A percentile compares a stretch with the other conserved stretches of the same genome.
These are phyloP conservation scores for Rhodomyrtus psidioides DNA, from an alignment of 441 rosid species.

Conservation along the genomic window DNA sequence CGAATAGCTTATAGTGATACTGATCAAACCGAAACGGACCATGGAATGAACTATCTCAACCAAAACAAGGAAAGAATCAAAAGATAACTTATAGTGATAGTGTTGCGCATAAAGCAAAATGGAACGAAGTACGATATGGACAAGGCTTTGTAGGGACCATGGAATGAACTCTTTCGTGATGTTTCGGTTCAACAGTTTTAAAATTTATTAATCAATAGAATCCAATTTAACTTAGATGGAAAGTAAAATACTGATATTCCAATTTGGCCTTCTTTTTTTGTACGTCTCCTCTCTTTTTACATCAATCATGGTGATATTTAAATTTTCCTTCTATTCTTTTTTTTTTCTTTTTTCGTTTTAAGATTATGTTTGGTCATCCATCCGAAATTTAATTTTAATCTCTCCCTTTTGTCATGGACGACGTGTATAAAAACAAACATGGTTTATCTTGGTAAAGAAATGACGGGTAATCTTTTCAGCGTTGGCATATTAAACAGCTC, in stretches of 20 bases:
- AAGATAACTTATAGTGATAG: no score
- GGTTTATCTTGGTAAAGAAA: neutral
- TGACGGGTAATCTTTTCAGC: neutral
- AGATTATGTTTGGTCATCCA: neutral
- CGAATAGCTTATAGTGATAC: neutral
- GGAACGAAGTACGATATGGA: no score
- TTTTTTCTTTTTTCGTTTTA: neutral
- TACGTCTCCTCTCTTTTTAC: no score
- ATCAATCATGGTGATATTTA: neutral
- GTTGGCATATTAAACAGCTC: neutral
- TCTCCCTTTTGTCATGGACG: neutral
- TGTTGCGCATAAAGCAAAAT: no score
- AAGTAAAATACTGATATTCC: no score
- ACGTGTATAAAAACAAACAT: neutral
- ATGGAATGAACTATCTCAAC: neutral
- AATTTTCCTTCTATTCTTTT: neutral
- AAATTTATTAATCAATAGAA: neutral
- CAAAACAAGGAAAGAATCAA: neutral
- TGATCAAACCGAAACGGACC: neutral
- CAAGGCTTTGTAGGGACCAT: neutral
- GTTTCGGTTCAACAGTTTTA: neutral
- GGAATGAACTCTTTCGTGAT: neutral
- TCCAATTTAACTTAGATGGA: neutral
- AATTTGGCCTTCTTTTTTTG: neutral
- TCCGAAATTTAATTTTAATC: neutral